Percentiles rank a stretch among this genome's conserved stretches.
Evolutionary conservation across 345 rosid species (phyloP).

Genomic region (Microcos paniculata): DNA sequence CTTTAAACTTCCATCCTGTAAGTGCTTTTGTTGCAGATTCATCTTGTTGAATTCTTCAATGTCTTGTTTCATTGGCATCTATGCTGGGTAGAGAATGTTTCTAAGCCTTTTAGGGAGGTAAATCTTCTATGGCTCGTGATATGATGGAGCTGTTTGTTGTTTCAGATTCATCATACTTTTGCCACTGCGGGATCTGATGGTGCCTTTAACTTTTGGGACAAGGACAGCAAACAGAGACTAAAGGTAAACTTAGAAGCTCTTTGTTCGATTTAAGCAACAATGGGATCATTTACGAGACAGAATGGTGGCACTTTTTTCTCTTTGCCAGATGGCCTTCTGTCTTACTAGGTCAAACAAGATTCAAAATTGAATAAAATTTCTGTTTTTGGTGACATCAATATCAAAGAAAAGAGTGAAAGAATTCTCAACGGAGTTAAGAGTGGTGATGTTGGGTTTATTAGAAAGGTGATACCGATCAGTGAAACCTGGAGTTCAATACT

Average conservation of each 20-base stretch:
- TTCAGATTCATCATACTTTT: conserved; percentile 89
- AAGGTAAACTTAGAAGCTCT: conserved; percentile 53
- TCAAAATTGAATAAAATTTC: not conserved
- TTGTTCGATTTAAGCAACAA: not conserved
- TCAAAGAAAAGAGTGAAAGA: not conserved
- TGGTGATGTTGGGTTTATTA: not conserved
- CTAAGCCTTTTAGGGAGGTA: not conserved
- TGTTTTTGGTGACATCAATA: not conserved
- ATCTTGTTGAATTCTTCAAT: not conserved
- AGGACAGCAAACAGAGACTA: conserved; percentile 96
- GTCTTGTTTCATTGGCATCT: not conserved
- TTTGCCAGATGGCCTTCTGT: not conserved
- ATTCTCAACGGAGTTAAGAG: not conserved
- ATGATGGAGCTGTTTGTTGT: conserved; percentile 17
- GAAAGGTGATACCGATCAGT: not conserved
- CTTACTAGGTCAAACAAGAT: not conserved
- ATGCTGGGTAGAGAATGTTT: not conserved
- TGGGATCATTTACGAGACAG: not conserved
- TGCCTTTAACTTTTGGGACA: conserved; percentile 98
- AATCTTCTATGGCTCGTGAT: not conserved
- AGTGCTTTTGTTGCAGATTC: conserved; percentile 27
- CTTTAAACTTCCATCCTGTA: conserved; percentile 95
- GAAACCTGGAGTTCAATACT: not conserved
- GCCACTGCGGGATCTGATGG: conserved; percentile 99
- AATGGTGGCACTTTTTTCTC: not conserved